Evolutionary conservation across 2,329 filamentous ascomycete genomes (phyloP), one percentile per base, ranked within the genome.

Genomic region (Zymoseptoria passerinii): DNA sequence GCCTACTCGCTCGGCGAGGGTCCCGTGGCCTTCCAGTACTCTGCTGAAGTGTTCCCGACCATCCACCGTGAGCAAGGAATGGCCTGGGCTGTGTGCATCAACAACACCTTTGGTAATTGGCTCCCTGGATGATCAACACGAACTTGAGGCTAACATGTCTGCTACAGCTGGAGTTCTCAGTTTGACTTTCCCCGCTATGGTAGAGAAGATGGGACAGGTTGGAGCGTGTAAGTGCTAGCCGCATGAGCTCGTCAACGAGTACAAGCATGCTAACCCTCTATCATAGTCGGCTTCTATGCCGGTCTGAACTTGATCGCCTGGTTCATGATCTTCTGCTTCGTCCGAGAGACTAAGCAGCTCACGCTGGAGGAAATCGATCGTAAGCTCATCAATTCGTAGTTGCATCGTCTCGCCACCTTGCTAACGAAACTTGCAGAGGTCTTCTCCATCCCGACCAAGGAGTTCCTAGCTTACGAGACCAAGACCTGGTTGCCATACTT

Each of bases 41-140:
- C 70, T 0, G 76, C 77, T 13, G 77, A 79, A 57, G 76, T 75
- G 0, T 78, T 77, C 65, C 77, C 76, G 0, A 72, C 77, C 18
- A 75, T 76, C 48, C 71, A 77, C 49, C 74, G 77, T 61, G 75
- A 76, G 60, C 67, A 71, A 28, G 71, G 70, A 2, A 72, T 72
- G 70, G 79, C 80, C 0, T 82, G 79, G 52, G 81, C 78, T 10
- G 83, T 81, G 74, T 78, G 80, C 58, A 83, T 83, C 74, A 83
- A 83, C 67, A 77, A 78, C 69, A 76, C 75, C 20, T 78, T 77
- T 35, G 71, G 68, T 71, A 59, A 58, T 61, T 49, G 50, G 52
- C 53, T 13, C 35, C 16, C 7, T 44, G 35, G 13, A 44, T 18
- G 18, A n/a, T 6, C 35, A 6, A 13, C 4, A 4, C 5, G 35